Base-by-base conservation (phyloP, 345 rosid genomes). In the Acer saccharum region DNA sequence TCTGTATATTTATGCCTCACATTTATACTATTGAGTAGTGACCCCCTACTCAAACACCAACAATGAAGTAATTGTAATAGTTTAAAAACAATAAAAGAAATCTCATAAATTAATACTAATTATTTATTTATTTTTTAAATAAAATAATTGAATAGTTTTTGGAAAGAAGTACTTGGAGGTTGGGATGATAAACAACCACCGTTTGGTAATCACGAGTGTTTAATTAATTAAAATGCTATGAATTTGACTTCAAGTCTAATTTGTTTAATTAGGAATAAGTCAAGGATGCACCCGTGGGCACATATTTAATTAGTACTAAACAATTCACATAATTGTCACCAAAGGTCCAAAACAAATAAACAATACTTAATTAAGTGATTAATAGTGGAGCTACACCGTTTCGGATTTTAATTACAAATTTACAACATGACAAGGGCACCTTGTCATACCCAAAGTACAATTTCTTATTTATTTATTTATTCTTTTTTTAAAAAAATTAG, bases 251-350 rank as follows among this genome's bases (percentile, higher is more conserved):
- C 3, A 23, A 64, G 7, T 12, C 17, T 7, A 29, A 13, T 27
- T 64, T 10, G 9, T 64, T 64, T 64, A 13, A 13, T 20, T 60
- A 4, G 10, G 64, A 21, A 60, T 0, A 12, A 63, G 60, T 74
- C 70, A 50, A 75, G 64, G 32, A 23, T 20, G 77, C 71, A 20
- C 65, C 64, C 78, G 78, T 65, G 78, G 78, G 39, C 20, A 17
- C 46, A n/a, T 18, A 63, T 74, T 74, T 44, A 63, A 63, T 74
- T 74, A 29, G 55, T 4, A n/a, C 54, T 65, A 52, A 65, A 74
- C 32, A 14, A 44, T 73, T 4, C n/a, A 7, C 17, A 29, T 52
- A n/a, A 75, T 32, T 32, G 16, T 12, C 6, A 25, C 23, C 17
- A 35, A 29, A 29, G 32, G 32, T 29, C 32, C 32, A 29, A 35